Evolutionary conservation across 768 basidiomycete species (phyloP).

Genomic region (Epithele typhae): DNA sequence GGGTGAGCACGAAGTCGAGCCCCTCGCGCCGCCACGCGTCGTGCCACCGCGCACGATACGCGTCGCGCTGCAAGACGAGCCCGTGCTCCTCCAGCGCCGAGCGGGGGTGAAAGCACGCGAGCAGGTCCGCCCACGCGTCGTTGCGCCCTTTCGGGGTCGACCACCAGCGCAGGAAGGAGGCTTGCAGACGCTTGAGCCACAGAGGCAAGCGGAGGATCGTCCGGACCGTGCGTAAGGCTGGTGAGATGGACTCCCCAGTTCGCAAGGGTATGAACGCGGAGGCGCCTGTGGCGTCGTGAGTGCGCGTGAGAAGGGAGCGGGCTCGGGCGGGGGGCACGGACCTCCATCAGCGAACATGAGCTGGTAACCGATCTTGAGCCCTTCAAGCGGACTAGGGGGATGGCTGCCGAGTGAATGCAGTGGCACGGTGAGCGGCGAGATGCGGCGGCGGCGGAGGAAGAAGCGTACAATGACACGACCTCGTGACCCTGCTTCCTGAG

Average conservation of each 20-base stretch:
- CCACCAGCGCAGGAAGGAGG: conserved; percentile 21
- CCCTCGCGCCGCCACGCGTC: conserved; percentile 19
- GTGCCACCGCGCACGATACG: conserved; percentile 22
- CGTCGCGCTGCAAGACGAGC: conserved; percentile 22
- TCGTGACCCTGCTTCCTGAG: conserved; percentile 35
- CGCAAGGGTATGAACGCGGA: conserved; percentile 14
- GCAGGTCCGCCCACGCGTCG: conserved; percentile 23
- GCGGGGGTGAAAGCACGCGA: conserved; percentile 17
- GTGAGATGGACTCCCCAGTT: conserved; percentile 19
- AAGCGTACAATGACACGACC: conserved; percentile 34
- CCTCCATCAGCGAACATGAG: conserved; percentile 28
- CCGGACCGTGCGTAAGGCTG: conserved; percentile 14
- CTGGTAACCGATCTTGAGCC: conserved; percentile 25
- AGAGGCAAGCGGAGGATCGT: conserved; percentile 20
- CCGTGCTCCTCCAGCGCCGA: conserved; percentile 20
- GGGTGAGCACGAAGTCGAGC: conserved; percentile 36
- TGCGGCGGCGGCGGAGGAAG: not conserved
- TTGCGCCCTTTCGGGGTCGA: conserved; percentile 24
- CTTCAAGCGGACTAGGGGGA: conserved; percentile 25
- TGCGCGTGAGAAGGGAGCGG: not conserved
- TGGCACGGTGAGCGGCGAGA: not conserved
- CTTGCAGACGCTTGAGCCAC: conserved; percentile 20
- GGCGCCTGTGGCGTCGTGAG: conserved; percentile 1
- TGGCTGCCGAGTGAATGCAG: not conserved
- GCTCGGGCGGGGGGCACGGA: conserved; percentile 1